Evolutionary conservation across 1,284 basidiomycete genomes (phyloP).

Genomic region (Cerioporus squamosus): DNA sequence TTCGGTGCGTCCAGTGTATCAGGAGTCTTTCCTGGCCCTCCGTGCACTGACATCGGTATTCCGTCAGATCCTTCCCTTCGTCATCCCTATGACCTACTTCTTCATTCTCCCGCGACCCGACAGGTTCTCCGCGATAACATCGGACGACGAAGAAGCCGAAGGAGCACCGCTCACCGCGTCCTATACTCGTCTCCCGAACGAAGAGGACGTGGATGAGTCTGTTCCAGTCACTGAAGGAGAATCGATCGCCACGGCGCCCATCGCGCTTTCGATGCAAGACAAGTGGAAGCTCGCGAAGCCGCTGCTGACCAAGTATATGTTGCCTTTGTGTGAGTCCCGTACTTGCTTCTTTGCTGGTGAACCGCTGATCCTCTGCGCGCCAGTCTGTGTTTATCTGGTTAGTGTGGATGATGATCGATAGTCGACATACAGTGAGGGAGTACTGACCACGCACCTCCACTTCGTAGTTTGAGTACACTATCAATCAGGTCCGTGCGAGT

Average conservation of each 20-base stretch:
- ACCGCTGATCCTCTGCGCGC: neutral
- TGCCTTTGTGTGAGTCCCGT: conserved; percentile 70
- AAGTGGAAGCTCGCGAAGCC: conserved; percentile 81
- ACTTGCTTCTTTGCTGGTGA: neutral
- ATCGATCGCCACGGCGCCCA: conserved; percentile 31
- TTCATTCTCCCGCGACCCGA: conserved; percentile 70
- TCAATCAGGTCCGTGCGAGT: conserved; percentile 71
- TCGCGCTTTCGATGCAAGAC: conserved; percentile 64
- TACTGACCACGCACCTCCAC: conserved; percentile 7
- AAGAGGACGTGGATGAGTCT: conserved; percentile 34
- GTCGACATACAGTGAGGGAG: neutral
- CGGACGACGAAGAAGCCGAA: conserved; percentile 42
- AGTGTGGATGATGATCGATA: conserved; percentile 31
- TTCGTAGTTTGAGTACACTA: conserved; percentile 86
- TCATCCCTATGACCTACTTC: conserved; percentile 76
- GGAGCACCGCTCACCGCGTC: conserved; percentile 39
- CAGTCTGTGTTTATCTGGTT: conserved; percentile 81
- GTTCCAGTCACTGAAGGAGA: neutral
- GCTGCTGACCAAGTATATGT: conserved; percentile 77
- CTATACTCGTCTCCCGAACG: conserved; percentile 59
- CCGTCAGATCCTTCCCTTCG: conserved; percentile 73
- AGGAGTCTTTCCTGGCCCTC: neutral
- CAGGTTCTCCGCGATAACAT: conserved; percentile 42
- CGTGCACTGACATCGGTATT: neutral
- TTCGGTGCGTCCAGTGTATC: conserved; percentile 50